These are phyloP conservation scores for Xanthoconium purpureum DNA, from an alignment of 768 basidiomycete species.

Conservation along the genomic window DNA sequence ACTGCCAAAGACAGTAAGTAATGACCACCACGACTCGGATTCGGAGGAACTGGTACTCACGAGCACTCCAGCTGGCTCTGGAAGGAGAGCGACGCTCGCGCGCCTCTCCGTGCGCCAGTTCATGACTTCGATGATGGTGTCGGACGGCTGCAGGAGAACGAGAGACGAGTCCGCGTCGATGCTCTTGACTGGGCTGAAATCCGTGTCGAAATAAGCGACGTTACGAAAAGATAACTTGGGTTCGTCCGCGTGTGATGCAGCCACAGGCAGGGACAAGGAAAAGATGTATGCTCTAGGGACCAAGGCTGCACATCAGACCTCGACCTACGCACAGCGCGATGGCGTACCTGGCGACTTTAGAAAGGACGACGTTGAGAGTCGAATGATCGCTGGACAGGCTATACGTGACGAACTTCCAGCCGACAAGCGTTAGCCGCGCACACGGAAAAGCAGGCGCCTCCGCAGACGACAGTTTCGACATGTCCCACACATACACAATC, in stretches of 20 bases:
- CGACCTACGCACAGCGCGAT: neutral
- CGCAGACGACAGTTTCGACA: neutral
- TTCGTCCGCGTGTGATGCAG: neutral
- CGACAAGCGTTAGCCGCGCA: conserved; percentile 2
- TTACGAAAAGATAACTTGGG: neutral
- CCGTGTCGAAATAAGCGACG: conserved; percentile 5
- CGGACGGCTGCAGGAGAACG: conserved; percentile 29
- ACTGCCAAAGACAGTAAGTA: conserved; percentile 7
- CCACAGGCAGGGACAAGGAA: neutral
- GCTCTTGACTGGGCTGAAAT: conserved; percentile 17
- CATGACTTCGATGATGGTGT: conserved; percentile 34
- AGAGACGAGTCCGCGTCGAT: conserved; percentile 33
- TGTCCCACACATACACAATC: conserved; percentile 15
- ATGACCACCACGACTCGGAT: neutral
- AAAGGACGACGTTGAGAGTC: conserved; percentile 12
- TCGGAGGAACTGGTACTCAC: conserved; percentile 21
- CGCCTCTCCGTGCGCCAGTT: no score
- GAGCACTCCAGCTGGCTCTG: conserved; percentile 24
- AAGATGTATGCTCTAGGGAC: conserved; percentile 11
- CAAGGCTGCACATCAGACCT: neutral
- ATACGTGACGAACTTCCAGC: conserved; percentile 2
- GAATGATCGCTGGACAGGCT: conserved; percentile 10
- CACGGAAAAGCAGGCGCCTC: no score
- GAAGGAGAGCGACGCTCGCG: conserved; percentile 18
- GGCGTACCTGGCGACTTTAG: conserved; percentile 8